These are phyloP conservation scores for Carpinus fangiana DNA, from an alignment of 306 rosid genomes.

Conservation along the genomic window DNA sequence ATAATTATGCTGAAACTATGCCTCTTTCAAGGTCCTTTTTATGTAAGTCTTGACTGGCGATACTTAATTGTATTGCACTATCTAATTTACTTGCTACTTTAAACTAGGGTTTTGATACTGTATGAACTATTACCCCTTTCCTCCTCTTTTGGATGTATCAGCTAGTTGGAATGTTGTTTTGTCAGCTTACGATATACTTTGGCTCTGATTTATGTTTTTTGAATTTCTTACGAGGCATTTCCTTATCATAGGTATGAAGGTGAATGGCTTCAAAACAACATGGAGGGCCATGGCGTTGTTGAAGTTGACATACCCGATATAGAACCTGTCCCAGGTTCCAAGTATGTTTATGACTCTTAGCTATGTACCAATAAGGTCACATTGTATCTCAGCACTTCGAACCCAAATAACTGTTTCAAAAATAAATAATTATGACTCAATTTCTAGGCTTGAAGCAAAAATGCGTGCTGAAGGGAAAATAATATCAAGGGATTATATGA, in stretches of 20 bases:
- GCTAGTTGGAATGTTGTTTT: constrained; percentile 14
- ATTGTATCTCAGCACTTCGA: constrained; percentile 19
- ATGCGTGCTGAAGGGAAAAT: constrained; percentile 90
- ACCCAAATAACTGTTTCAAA: constrained; percentile 12
- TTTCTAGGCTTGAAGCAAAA: constrained; percentile 72
- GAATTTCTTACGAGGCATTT: constrained; percentile 21
- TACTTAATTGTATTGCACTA: background rate
- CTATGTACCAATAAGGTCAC: constrained; percentile 10
- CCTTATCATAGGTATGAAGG: constrained; percentile 80
- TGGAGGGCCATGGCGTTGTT: constrained; percentile 93
- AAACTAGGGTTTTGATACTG: background rate
- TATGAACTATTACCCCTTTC: background rate
- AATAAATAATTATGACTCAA: constrained; percentile 18
- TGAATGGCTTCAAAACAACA: constrained; percentile 87
- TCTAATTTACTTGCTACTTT: background rate
- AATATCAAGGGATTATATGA: constrained; percentile 73
- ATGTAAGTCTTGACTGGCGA: background rate
- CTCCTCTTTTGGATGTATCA: constrained; percentile 6
- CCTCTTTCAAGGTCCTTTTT: background rate
- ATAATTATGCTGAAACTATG: no score
- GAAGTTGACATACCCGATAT: constrained; percentile 90
- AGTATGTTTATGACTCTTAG: constrained; percentile 49
- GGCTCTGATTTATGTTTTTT: constrained; percentile 21
- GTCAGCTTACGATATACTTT: constrained; percentile 5
- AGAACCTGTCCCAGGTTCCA: constrained; percentile 92